Percentiles rank a stretch among this genome's conserved stretches.
Evolutionary conservation across 495 filamentous ascomycete genomes (phyloP).

Genomic region (Penicillium angulare): DNA sequence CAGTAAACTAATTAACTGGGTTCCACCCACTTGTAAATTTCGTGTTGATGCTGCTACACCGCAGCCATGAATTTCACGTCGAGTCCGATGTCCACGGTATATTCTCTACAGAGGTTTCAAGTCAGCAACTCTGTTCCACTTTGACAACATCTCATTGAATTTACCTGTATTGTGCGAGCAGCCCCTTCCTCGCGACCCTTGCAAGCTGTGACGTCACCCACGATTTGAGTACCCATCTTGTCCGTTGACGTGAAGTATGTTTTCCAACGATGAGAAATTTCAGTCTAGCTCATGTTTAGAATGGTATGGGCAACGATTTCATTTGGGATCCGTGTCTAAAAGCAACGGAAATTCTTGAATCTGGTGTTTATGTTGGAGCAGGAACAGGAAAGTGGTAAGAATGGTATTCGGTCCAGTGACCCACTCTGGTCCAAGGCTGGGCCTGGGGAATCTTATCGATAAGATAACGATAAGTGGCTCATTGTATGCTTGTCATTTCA

Average conservation of each 20-base stretch:
- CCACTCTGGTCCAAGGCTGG: no score
- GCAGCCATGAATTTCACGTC: slow-evolving; percentile 63
- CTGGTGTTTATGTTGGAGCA: no score
- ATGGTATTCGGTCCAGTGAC: no score
- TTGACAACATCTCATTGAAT: not conserved
- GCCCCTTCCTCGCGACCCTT: slow-evolving; percentile 30
- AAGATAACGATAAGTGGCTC: no score
- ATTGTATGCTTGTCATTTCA: no score
- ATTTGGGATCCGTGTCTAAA: no score
- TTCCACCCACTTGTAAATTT: slow-evolving; percentile 56
- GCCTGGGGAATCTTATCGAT: no score
- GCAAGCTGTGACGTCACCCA: slow-evolving; percentile 26
- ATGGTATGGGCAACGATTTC: no score
- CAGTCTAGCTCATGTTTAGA: not conserved
- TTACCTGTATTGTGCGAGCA: slow-evolving; percentile 52
- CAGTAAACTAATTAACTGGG: not conserved
- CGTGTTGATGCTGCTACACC: slow-evolving; percentile 63
- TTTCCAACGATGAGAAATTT: not conserved
- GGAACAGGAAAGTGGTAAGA: no score
- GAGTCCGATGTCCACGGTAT: slow-evolving; percentile 68
- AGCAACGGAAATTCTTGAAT: no score
- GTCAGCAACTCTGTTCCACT: no score
- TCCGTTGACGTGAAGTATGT: not conserved
- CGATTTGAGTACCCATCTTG: not conserved
- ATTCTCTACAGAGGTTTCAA: slow-evolving; percentile 47